These are phyloP conservation scores for Cubamyces lactineus DNA, from an alignment of 768 basidiomycete genomes.

Conservation along the genomic window DNA sequence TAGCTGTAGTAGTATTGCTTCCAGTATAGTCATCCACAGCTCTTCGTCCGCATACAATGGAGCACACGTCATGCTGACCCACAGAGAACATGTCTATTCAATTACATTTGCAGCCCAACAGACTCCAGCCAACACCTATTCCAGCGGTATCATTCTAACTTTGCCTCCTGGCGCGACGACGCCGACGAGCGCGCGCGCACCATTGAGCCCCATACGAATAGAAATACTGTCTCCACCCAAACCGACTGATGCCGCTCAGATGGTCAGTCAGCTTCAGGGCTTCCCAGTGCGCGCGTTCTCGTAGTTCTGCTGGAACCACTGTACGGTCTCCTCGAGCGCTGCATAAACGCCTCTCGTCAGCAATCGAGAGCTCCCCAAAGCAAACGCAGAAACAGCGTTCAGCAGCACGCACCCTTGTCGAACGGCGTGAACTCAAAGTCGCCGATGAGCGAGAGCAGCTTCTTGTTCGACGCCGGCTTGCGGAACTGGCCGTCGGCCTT, in stretches of 20 bases:
- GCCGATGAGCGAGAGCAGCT: constrained; percentile 74
- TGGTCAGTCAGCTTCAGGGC: constrained; percentile 1
- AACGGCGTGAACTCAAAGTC: constrained; percentile 93
- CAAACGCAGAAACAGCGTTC: not conserved
- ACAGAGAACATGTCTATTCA: no score
- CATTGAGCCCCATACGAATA: no score
- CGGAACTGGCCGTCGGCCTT: constrained; percentile 93
- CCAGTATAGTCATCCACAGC: no score
- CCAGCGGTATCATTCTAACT: not conserved
- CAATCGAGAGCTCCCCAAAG: constrained; percentile 2
- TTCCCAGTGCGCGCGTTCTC: constrained; percentile 67
- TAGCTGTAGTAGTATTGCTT: no score
- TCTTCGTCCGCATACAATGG: no score
- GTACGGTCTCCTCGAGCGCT: constrained; percentile 79
- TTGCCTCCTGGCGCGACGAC: not conserved
- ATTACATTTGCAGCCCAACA: not conserved
- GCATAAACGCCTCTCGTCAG: constrained; percentile 5
- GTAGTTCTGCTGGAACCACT: constrained; percentile 89
- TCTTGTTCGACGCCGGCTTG: constrained; percentile 94
- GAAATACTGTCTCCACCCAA: no score
- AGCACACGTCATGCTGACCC: no score
- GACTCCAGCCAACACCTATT: not conserved
- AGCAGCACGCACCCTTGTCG: constrained; percentile 58
- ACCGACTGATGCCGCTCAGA: no score
- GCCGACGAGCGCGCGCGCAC: not conserved